Base-by-base conservation (phyloP, 345 rosid species). In the Odontarrhena argentea region DNA sequence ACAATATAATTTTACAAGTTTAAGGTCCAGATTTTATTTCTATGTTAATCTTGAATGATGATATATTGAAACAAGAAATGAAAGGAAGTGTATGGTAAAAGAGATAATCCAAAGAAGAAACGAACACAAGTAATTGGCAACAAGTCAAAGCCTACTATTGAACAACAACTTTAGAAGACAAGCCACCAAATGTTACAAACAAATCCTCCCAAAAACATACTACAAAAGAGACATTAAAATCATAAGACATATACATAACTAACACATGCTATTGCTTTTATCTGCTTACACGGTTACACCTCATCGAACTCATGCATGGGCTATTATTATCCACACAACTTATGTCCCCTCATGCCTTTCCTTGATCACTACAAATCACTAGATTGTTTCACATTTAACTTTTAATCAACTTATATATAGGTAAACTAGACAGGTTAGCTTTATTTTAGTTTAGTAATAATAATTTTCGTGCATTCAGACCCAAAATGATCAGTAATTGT, bases 91-190 rank as follows among this genome's bases (percentile, higher is more conserved):
- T 30, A 24, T 38, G 45, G 35, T 63, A 11, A 65, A 65, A 65
- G 46, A 42, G 61, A 65, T 14, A 9, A 36, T 5, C 62, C 71
- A 73, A 73, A 36, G 42, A 51, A 66, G 67, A 73, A 73, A 58
- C 22, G 28, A 59, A 63, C 71, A 66, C 66, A 65, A 72, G 44
- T 58, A 57, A 41, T 65, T 53, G 7, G 41, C 54, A 73, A 73
- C n/a, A 72, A 65, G 71, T 73, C 76, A 65, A 65, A 65, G 67
- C 67, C 49, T 51, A 66, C 62, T 59, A 66, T 45, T 73, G 36
- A 65, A 46, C 50, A 65, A 46, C 50, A 57, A 57, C 59, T 64
- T 62, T 57, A 32, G 45, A 65, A 65, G 76, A 73, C 71, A 73
- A 73, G 49, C 35, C 47, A 73, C 49, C 60, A 65, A 3, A 52